phyloP scores from a whole-genome alignment of 2,329 filamentous ascomycete genomes.

The Aspergillus aculeatus region DNA sequence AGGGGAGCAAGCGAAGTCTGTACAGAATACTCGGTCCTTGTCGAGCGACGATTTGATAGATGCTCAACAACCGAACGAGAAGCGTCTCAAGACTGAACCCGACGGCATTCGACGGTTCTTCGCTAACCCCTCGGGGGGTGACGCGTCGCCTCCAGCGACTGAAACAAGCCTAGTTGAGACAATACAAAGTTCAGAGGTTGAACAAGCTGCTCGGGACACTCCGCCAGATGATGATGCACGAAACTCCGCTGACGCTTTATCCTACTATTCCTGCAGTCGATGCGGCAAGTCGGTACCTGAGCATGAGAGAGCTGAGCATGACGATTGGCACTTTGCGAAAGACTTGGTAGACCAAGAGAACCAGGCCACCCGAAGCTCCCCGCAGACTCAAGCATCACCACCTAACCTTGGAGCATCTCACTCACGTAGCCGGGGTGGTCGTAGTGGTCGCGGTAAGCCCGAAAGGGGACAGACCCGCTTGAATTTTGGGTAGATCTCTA shows the following conservation, averaged over 20 bases:
- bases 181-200: not conserved
- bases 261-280: constrained; percentile 57
- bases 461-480: constrained; percentile 40
- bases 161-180: not conserved
- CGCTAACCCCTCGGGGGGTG: constrained; percentile 35
- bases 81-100: constrained; percentile 50
- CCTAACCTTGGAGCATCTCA: constrained; percentile 17
- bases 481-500: constrained; percentile 29
- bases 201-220: not conserved
- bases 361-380: constrained; percentile 25
- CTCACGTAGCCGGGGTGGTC: constrained; percentile 26
- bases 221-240: not conserved
- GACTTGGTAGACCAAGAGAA: constrained; percentile 71
- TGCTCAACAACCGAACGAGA: constrained; percentile 30
- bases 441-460: constrained; percentile 28
- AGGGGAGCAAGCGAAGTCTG: constrained; percentile 56
- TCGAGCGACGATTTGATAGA: constrained; percentile 14
- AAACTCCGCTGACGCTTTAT: not conserved
- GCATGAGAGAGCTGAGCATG: constrained; percentile 68
- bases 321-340: constrained; percentile 93
- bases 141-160: constrained; percentile 8
- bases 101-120: constrained; percentile 61
- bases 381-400: constrained; percentile 13
- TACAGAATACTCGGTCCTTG: constrained; percentile 25
- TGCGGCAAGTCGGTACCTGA: constrained; percentile 64